Conservation (phyloP, 371 early-diverging fungal genomes). For the Amoeboaphelidium protococcarum region DNA sequence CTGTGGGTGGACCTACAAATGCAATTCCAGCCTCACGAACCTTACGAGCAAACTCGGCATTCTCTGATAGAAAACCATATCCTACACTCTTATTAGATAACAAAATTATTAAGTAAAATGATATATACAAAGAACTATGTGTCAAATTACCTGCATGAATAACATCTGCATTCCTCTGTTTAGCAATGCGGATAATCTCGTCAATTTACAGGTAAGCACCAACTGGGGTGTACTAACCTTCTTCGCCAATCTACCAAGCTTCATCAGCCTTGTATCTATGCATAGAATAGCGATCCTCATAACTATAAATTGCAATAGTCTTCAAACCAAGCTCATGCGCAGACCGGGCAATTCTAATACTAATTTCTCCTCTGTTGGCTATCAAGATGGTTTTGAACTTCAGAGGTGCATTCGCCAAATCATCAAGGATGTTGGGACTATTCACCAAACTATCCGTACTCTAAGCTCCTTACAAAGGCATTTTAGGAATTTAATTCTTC, state of each 20-base stretch:
- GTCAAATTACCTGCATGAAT: slow-evolving; percentile 15
- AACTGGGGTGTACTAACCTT: slow-evolving; percentile 54
- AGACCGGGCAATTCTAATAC: slow-evolving; percentile 67
- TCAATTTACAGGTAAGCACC: slow-evolving; percentile 80
- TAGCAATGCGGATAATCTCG: slow-evolving; percentile 62
- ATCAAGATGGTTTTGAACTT: slow-evolving; percentile 5
- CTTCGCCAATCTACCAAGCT: slow-evolving; percentile 36
- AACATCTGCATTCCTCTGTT: slow-evolving; percentile 28
- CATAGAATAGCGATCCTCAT: slow-evolving; percentile 55
- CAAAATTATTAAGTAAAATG: slow-evolving; percentile 10
- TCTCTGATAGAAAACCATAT: slow-evolving; percentile 76
- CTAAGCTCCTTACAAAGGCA: too few relatives aligned
- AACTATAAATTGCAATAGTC: slow-evolving; percentile 31
- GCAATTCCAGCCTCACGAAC: slow-evolving; percentile 69
- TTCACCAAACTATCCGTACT: too few relatives aligned
- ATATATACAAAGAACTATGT: not conserved
- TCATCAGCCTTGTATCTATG: slow-evolving; percentile 56
- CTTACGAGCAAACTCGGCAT: slow-evolving; percentile 60
- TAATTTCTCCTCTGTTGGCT: slow-evolving; percentile 34
- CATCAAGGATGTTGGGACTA: too few relatives aligned
- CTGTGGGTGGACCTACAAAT: slow-evolving; percentile 62
- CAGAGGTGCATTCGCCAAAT: too few relatives aligned
- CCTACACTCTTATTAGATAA: slow-evolving; percentile 44
- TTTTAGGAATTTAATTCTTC: too few relatives aligned
- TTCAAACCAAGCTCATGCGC: slow-evolving; percentile 70